Base-by-base conservation (phyloP, 805 yeast genomes). In the Saturnispora halmiae region DNA sequence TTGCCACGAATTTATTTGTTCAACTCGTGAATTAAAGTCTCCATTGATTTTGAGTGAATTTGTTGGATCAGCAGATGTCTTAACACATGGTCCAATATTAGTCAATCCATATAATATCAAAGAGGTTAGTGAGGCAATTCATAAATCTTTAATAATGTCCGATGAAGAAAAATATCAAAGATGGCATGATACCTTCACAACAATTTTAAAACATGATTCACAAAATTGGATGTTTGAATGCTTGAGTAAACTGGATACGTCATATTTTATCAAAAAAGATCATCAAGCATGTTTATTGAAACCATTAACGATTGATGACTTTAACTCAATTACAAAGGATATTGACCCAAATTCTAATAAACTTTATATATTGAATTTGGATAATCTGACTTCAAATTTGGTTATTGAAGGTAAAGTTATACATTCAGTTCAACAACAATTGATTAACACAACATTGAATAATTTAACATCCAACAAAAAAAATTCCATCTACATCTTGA, bases 51-150 rank as follows among this genome's bases (percentile, higher is more conserved):
- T 92, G 41, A 83, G 95, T 29, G 98, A 92, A 59, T 92, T 92
- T 52, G 87, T 96, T 1, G 98, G 98, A 1, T 83, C 95, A 9
- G 95, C 97, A 0, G 71, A 81, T 4, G 75, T 90, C 5, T 66
- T 92, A 41, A 68, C 69, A 11, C 63, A 73, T 20, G 88, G 94
- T 10, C 79, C 95, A 3, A 46, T 83, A 3, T 59, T 86, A 28
- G 78, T 90, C 28, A 92, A 92, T 53, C 98, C 98, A 2, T 92
- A 96, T 94, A 90, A 87, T 59, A 67, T 73, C 22, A 71, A 68
- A 34, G 72, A 72, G 44, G 75, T 87, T 45, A 67, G 92, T 0
- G 67, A 73, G n/a, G 67, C 73, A 7, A 80, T 85, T 41, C 67
- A 74, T 46, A 42, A 52, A 7, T 85, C 84, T n/a, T 61, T 92